Evolutionary conservation across 768 basidiomycete genomes (phyloP), one percentile per base, ranked within the genome.

Genomic region (Leccinum longicurvipes): DNA sequence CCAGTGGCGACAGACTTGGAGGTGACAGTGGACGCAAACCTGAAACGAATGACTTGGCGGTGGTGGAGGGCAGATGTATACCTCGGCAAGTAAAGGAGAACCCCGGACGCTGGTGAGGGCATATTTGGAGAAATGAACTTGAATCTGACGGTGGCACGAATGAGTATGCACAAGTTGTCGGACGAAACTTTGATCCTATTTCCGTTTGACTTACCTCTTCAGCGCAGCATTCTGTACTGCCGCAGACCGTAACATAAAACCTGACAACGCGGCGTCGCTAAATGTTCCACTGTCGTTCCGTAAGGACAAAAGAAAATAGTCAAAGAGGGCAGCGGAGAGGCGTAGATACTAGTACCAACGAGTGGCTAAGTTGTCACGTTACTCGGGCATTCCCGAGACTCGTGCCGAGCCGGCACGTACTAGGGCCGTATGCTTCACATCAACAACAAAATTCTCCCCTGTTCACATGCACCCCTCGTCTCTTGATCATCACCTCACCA

Each of bases 181-280:
- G 1, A 36, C 36, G 10, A 36, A 36, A 39, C n/a, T 39, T 39
- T n/a, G 15, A 39, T 11, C 4, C 10, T 39, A n/a, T 36, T 36
- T 36, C 34, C 7, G 34, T 36, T n/a, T 17, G 41, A 68, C 69
- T n/a, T 31, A 68, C 78, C 77, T 73, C 54, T 73, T 72, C 64
- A 71, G 60, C 59, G 71, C 54, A 55, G 65, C 76, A 75, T 77
- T 68, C 52, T 66, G 71, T 62, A 66, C 67, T 19, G 74, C 58
- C 56, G 69, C 67, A n/a, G 36, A 39, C 48, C 66, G 66, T 59
- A 80, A 71, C 79, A 79, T 80, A 67, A 70, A 69, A 61, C 46
- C 47, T 39, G 51, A 60, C 47, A 47, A 50, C n/a, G n/a, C n/a
- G 36, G 60, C 58, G 54, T 31, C 32, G 60, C 51, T 25, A 44